A percentile compares a stretch with the other conserved stretches of the same genome.
Evolutionary conservation across 2,329 filamentous ascomycete species (phyloP).

Genomic region (Pseudogymnoascus sp.): DNA sequence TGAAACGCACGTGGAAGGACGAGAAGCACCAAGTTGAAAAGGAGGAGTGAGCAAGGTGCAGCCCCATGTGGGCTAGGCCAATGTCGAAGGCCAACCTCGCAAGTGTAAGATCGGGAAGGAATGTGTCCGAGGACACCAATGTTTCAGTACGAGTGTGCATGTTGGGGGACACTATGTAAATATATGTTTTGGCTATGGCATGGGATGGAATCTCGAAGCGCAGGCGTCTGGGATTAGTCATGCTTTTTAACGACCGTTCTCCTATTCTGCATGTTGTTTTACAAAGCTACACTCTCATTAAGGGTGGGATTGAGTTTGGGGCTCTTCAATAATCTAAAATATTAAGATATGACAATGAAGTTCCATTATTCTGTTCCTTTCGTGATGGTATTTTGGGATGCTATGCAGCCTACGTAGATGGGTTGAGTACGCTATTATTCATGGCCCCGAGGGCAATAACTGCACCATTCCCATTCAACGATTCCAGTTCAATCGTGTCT

Average conservation of each 20-base stretch:
- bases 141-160: background rate
- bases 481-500: background rate
- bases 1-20: background rate
- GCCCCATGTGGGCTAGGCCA: background rate
- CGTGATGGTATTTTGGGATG: background rate
- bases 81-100: background rate
- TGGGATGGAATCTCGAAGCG: constrained; percentile 1
- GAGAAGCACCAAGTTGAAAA: background rate
- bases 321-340: background rate
- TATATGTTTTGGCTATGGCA: constrained; percentile 7
- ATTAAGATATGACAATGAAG: background rate
- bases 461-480: background rate
- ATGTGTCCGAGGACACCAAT: background rate
- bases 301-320: background rate
- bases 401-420: background rate
- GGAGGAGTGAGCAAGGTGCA: background rate
- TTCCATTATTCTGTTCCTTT: background rate
- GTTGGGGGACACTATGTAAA: background rate
- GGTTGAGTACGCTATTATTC: background rate
- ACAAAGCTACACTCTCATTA: background rate
- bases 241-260: background rate
- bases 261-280: constrained; percentile 8
- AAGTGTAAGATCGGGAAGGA: background rate
- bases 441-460: background rate
- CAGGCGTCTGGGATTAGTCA: constrained; percentile 9